Evolutionary conservation across 1,284 basidiomycete genomes (phyloP).

Genomic region (Apiotrichum domesticum): DNA sequence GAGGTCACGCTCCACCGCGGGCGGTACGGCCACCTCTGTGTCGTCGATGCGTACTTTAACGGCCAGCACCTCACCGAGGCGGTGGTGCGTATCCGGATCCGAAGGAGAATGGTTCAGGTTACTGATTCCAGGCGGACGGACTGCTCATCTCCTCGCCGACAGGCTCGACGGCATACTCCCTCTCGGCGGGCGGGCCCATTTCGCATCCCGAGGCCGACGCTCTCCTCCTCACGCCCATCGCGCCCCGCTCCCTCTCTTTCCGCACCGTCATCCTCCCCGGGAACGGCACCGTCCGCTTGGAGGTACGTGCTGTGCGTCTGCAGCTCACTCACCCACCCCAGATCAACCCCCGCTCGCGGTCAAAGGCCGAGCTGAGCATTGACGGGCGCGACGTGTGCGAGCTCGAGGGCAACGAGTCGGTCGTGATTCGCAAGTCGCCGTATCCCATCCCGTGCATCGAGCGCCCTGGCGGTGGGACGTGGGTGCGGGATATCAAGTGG

Average conservation of each 20-base stretch:
- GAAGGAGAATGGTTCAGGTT: neutral
- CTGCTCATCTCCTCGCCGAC: conserved; percentile 93
- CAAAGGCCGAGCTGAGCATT: conserved; percentile 83
- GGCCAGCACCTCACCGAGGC: conserved; percentile 92
- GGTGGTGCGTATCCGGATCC: conserved; percentile 58
- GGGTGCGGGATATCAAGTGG: conserved; percentile 89
- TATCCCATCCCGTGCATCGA: conserved; percentile 92
- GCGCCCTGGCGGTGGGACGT: conserved; percentile 78
- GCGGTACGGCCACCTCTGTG: conserved; percentile 82
- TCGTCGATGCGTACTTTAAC: conserved; percentile 92
- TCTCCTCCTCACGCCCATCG: conserved; percentile 88
- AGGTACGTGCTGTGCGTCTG: conserved; percentile 53
- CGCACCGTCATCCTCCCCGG: conserved; percentile 81
- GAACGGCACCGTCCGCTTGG: conserved; percentile 66
- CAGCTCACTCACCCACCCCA: conserved; percentile 34
- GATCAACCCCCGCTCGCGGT: conserved; percentile 79
- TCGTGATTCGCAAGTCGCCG: conserved; percentile 75
- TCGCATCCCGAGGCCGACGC: conserved; percentile 88
- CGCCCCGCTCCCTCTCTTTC: conserved; percentile 87
- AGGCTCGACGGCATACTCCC: conserved; percentile 92
- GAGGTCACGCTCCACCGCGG: conserved; percentile 91
- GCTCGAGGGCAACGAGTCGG: conserved; percentile 73
- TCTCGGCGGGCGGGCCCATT: conserved; percentile 93
- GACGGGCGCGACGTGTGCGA: conserved; percentile 80
- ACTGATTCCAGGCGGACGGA: conserved; percentile 69